Evolutionary conservation across 345 rosid species (phyloP).

Genomic region (Lumnitzera littorea): DNA sequence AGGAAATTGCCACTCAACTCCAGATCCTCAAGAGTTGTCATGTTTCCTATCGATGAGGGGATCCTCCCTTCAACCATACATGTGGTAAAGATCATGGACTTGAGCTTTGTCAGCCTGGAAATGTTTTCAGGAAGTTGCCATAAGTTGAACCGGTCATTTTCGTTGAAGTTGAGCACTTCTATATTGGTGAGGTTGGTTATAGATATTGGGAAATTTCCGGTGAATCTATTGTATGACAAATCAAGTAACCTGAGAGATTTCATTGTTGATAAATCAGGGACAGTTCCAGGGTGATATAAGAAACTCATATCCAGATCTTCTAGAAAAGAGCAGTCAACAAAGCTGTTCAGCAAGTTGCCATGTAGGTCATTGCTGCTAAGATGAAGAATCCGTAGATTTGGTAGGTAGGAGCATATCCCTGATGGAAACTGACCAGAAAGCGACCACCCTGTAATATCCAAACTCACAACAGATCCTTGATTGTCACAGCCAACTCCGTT

Average conservation of each 20-base stretch:
- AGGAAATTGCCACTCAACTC: slow-evolving; percentile 79
- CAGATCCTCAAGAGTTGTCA: slow-evolving; percentile 82
- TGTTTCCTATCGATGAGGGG: slow-evolving; percentile 67
- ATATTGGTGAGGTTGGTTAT: slow-evolving; percentile 56
- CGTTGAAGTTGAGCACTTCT: slow-evolving; percentile 43
- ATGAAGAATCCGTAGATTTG: slow-evolving; percentile 57
- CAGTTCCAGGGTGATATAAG: slow-evolving; percentile 28
- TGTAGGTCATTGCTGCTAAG: slow-evolving; percentile 45
- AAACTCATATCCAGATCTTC: slow-evolving; percentile 40
- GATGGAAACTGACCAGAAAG: slow-evolving; percentile 61
- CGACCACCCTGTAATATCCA: slow-evolving; percentile 55
- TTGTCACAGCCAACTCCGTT: slow-evolving; percentile 57
- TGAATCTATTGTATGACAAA: slow-evolving; percentile 61
- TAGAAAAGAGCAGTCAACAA: slow-evolving; percentile 63
- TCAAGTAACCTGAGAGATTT: slow-evolving; percentile 49
- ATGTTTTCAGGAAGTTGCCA: slow-evolving; percentile 54
- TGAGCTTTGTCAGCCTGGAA: slow-evolving; percentile 49
- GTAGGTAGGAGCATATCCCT: slow-evolving; percentile 60
- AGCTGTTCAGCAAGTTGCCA: slow-evolving; percentile 42
- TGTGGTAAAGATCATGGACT: slow-evolving; percentile 54
- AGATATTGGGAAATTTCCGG: slow-evolving; percentile 57
- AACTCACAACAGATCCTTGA: slow-evolving; percentile 41
- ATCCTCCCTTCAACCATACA: slow-evolving; percentile 56
- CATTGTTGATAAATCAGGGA: slow-evolving; percentile 64
- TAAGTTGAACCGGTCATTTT: slow-evolving; percentile 32